Percentiles rank a stretch among this genome's conserved stretches.
Evolutionary conservation across 192 early-diverging fungal species (phyloP).

Genomic region (Borealophlyctis nickersoniae): DNA sequence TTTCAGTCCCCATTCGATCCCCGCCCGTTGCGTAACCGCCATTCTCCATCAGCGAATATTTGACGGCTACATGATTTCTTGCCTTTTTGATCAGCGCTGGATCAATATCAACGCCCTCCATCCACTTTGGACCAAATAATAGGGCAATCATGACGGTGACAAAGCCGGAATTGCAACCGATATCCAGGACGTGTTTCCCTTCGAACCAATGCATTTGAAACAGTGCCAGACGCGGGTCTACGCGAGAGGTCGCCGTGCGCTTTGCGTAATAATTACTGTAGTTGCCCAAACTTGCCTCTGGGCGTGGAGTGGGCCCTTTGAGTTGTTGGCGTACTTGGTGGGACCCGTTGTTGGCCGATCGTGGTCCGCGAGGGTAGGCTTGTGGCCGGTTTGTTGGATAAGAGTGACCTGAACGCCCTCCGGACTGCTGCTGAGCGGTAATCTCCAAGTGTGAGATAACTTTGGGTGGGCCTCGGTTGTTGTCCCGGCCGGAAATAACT

Average conservation of each 20-base stretch:
- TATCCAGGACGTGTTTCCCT: conserved; percentile 63
- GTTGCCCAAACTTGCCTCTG: conserved; percentile 42
- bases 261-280: conserved; percentile 59
- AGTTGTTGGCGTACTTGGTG: no score
- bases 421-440: no score
- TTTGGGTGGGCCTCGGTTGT: no score
- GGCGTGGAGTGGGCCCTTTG: no score
- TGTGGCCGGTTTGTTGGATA: no score
- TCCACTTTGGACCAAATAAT: conserved; percentile 44
- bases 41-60: conserved; percentile 12
- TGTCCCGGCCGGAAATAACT: no score
- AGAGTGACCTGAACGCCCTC: no score
- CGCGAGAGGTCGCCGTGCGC: conserved; percentile 24
- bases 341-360: no score
- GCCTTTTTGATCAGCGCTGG: conserved; percentile 60
- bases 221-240: conserved; percentile 62
- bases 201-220: conserved; percentile 49
- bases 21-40: no score
- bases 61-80: conserved; percentile 26
- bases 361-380: no score
- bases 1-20: no score
- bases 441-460: no score
- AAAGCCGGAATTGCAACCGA: conserved; percentile 76
- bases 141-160: conserved; percentile 52
- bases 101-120: conserved; percentile 78